Evolutionary conservation across 345 rosid genomes (phyloP).

Genomic region (Arabidopsis suecica): DNA sequence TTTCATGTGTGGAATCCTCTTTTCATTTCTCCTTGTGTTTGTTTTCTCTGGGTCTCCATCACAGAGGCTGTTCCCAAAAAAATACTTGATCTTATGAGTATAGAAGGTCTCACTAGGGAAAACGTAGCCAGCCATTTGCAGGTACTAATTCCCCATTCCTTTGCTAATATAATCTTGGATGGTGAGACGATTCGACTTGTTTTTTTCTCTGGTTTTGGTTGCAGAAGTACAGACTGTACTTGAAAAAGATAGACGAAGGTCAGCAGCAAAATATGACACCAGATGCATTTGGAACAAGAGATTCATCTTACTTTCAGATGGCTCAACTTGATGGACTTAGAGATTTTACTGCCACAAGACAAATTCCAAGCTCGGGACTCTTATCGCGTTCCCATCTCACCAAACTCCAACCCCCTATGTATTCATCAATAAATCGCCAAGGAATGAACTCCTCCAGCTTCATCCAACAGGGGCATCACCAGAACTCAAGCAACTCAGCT

Average conservation of each 20-base stretch:
- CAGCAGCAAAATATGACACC: conserved; percentile 62
- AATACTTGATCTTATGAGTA: conserved; percentile 89
- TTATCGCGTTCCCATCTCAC: conserved; percentile 62
- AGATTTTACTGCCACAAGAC: conserved; percentile 64
- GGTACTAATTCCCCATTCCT: conserved; percentile 46
- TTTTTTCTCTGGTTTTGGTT: conserved; percentile 20
- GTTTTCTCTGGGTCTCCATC: conserved; percentile 13
- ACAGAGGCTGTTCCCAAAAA: conserved; percentile 97
- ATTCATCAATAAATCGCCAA: conserved; percentile 50
- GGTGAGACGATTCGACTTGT: conserved; percentile 8
- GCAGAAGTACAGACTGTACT: conserved; percentile 90
- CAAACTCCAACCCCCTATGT: conserved; percentile 59
- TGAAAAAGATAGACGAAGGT: conserved; percentile 64
- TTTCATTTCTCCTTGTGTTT: conserved; percentile 20
- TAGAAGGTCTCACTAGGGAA: conserved; percentile 91
- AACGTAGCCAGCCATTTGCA: conserved; percentile 98
- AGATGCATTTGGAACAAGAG: conserved; percentile 63
- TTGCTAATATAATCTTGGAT: conserved; percentile 1
- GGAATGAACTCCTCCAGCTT: conserved; percentile 63
- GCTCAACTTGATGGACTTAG: conserved; percentile 61
- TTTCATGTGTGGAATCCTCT: conserved; percentile 4
- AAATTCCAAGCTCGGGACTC: conserved; percentile 54
- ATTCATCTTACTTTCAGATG: conserved; percentile 59
- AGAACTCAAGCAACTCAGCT: conserved; percentile 48
- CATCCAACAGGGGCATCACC: conserved; percentile 56